Evolutionary conservation across 768 basidiomycete genomes (phyloP).

Genomic region (Auricularia sp.): DNA sequence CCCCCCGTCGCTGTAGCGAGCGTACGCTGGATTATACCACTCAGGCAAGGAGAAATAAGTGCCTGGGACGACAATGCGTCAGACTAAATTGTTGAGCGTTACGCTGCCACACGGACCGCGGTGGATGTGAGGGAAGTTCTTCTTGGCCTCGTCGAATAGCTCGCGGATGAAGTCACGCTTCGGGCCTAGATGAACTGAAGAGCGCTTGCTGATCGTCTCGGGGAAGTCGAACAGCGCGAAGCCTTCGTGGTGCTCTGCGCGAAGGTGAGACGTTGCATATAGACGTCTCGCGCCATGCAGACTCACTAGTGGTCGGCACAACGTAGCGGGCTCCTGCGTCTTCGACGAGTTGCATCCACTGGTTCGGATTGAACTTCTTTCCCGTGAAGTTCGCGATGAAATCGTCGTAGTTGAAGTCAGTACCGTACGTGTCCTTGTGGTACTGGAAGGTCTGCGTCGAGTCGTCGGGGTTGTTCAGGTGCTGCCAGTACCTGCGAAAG

Average conservation of each 20-base stretch:
- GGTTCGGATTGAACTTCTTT: conserved; percentile 41
- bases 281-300: not conserved
- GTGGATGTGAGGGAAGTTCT: conserved; percentile 39
- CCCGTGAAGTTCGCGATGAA: conserved; percentile 48
- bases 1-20: not conserved
- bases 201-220: not conserved
- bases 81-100: not conserved
- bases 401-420: conserved; percentile 43
- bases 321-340: conserved; percentile 53
- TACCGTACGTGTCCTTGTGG: conserved; percentile 40
- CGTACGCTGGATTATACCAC: conserved; percentile 24
- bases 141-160: conserved; percentile 39
- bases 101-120: conserved; percentile 19
- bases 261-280: not conserved
- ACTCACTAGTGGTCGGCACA: conserved; percentile 41
- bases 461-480: conserved; percentile 28
- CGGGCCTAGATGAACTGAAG: conserved; percentile 34
- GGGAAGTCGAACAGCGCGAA: conserved; percentile 26
- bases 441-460: conserved; percentile 36
- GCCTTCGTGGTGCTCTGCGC: conserved; percentile 54
- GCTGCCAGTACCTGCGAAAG: conserved; percentile 16
- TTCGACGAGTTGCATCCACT: conserved; percentile 45
- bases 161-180: conserved; percentile 43
- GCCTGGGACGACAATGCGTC: conserved; percentile 11
- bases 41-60: conserved; percentile 51